phyloP scores from a whole-genome alignment of 345 rosid genomes.

The Corchorus olitorius region DNA sequence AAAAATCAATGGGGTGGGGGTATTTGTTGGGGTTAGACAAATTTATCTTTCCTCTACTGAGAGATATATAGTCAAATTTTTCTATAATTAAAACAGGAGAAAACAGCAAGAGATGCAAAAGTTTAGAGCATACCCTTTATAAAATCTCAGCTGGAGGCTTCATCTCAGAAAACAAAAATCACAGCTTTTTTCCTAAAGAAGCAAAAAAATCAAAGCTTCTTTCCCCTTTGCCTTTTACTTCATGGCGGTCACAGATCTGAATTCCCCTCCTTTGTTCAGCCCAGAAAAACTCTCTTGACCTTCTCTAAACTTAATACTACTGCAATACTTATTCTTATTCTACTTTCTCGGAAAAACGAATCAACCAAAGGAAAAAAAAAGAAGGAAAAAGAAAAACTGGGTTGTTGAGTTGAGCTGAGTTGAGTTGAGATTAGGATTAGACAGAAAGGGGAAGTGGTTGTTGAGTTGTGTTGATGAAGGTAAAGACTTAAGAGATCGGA shows the following conservation, averaged over 20 bases:
- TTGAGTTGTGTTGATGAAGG: neutral
- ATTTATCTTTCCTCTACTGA: neutral
- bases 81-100: neutral
- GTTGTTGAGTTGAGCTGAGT: neutral
- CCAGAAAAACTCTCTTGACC: too few relatives aligned
- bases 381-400: neutral
- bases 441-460: neutral
- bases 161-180: slow-evolving; percentile 19
- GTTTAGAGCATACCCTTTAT: slow-evolving; percentile 23
- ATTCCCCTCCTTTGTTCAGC: neutral
- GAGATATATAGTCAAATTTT: neutral
- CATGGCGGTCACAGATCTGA: slow-evolving; percentile 19
- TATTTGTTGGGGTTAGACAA: neutral
- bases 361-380: neutral
- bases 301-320: too few relatives aligned
- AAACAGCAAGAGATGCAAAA: neutral
- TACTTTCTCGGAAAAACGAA: neutral
- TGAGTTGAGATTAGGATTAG: neutral
- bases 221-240: slow-evolving; percentile 1
- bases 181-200: neutral
- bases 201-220: neutral
- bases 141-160: neutral
- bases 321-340: neutral
- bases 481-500: slow-evolving; percentile 16
- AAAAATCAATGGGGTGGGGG: too few relatives aligned